Percentiles rank a stretch among this genome's conserved stretches.
These are phyloP conservation scores for Colletotrichum godetiae DNA, from an alignment of 2,329 filamentous ascomycete genomes.

Conservation along the genomic window DNA sequence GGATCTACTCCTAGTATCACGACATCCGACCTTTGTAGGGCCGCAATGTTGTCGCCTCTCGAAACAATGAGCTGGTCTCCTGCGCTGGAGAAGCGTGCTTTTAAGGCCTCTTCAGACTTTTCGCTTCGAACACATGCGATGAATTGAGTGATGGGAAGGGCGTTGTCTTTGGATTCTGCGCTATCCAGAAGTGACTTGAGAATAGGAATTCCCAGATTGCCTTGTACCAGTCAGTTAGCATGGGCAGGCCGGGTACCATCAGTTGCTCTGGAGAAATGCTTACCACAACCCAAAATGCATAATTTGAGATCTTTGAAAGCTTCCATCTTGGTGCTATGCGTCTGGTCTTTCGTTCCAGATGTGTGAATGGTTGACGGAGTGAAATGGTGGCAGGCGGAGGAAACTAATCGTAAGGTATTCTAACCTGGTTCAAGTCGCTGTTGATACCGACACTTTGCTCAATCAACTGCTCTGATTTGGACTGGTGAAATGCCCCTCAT, in stretches of 20 bases:
- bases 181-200: conserved; percentile 39
- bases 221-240: conserved; percentile 29
- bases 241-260: too few relatives aligned
- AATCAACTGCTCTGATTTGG: too few relatives aligned
- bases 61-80: conserved; percentile 39
- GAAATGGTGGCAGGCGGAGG: too few relatives aligned
- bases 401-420: too few relatives aligned
- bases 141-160: conserved; percentile 40
- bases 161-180: background rate
- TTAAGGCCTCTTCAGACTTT: conserved; percentile 38
- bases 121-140: conserved; percentile 45
- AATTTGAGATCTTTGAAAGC: conserved; percentile 7
- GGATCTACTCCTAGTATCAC: conserved; percentile 61
- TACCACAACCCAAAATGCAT: conserved; percentile 35
- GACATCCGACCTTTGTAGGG: conserved; percentile 49
- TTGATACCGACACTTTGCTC: too few relatives aligned
- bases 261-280: too few relatives aligned
- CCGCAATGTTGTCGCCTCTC: conserved; percentile 47
- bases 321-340: background rate
- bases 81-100: conserved; percentile 36
- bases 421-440: too few relatives aligned
- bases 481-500: too few relatives aligned
- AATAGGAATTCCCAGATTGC: conserved; percentile 47
- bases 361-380: too few relatives aligned
- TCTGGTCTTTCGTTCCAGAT: too few relatives aligned